phyloP scores from a whole-genome alignment of 2,329 filamentous ascomycete genomes.

The Curvularia lunata region DNA sequence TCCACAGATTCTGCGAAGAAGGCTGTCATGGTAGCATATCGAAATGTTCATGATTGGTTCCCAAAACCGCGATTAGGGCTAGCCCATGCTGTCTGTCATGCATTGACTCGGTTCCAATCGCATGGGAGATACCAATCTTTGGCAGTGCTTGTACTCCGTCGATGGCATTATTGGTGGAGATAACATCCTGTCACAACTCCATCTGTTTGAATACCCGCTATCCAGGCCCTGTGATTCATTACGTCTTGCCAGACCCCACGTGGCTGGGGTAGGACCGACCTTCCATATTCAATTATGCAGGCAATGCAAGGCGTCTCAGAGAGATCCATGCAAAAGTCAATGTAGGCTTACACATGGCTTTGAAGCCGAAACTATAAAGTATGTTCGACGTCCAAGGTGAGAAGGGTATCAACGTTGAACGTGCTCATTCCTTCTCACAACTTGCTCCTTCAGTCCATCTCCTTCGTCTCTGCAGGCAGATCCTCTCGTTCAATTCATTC shows the following conservation, averaged over 20 bases:
- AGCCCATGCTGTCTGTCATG: not conserved
- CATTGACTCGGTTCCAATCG: conserved; percentile 7
- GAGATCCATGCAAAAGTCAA: conserved; percentile 12
- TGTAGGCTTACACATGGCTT: conserved; percentile 10
- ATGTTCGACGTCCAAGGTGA: conserved; percentile 26
- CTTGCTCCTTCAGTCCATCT: conserved; percentile 37
- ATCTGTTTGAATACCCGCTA: conserved; percentile 21
- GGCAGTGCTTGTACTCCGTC: conserved; percentile 17
- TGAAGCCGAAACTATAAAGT: conserved; percentile 33
- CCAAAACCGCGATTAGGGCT: not conserved
- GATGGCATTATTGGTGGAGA: conserved; percentile 25
- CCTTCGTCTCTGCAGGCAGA: conserved; percentile 43
- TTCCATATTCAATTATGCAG: conserved; percentile 17
- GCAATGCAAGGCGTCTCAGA: conserved; percentile 34
- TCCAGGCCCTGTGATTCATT: conserved; percentile 4
- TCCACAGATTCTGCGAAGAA: not conserved
- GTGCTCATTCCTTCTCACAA: conserved; percentile 45
- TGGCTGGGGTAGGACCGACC: conserved; percentile 16
- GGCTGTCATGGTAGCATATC: not conserved
- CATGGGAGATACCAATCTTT: conserved; percentile 8
- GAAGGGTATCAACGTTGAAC: conserved; percentile 37
- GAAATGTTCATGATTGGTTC: not conserved
- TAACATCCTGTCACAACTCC: conserved; percentile 16
- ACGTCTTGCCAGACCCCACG: conserved; percentile 4
- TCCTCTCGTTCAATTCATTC: conserved; percentile 24